Base-by-base conservation (phyloP, 108 stramenopile species). In the Aurantiochytrium sp. region DNA sequence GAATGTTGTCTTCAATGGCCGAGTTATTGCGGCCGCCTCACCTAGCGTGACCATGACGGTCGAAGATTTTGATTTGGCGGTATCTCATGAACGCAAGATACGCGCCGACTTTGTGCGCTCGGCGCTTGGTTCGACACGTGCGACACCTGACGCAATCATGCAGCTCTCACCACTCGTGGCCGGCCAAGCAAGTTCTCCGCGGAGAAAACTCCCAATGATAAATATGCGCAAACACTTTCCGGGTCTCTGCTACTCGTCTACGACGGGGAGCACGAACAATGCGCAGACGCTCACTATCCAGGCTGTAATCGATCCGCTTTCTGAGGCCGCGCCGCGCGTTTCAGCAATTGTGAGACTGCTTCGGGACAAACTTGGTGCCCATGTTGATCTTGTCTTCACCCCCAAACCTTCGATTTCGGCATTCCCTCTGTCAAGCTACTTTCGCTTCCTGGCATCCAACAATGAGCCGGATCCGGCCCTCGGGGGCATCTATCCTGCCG, bases 371-470 rank as follows among this genome's bases (percentile, higher is more conserved):
- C 90, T 99, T 42, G 90, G 95, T 87, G 92, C 96, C 5, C 94
- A 94, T 6, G 58, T 97, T 14, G 88, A 69, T n/a, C 72, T 97
- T 5, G 72, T 96, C 16, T 71, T 98, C 60, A 89, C 90, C n/a
- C 97, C 97, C 5, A 60, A 88, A 16, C 42, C 89, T 45, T 87
- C 96, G 55, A 69, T 96, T 29, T 94, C 92, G 45, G 95, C 94
- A 28, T 73, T 96, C 14, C 99, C 99, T 0, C 93, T 98, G 44
- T 93, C 95, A 28, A 95, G 93, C 73, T 99, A 96, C 92, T 99
- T 98, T 92, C 95, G 97, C 5, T 98, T 98, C 88, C 96, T 96
- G 6, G 89, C 88, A 5, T 29, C 72, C 25, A 88, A 25, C 42
- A 47, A 44, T 25, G 89, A 88, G n/a, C 72, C 72, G 19, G 72